Evolutionary conservation across 2,329 filamentous ascomycete genomes (phyloP).

Genomic region (Colletotrichum lupini): DNA sequence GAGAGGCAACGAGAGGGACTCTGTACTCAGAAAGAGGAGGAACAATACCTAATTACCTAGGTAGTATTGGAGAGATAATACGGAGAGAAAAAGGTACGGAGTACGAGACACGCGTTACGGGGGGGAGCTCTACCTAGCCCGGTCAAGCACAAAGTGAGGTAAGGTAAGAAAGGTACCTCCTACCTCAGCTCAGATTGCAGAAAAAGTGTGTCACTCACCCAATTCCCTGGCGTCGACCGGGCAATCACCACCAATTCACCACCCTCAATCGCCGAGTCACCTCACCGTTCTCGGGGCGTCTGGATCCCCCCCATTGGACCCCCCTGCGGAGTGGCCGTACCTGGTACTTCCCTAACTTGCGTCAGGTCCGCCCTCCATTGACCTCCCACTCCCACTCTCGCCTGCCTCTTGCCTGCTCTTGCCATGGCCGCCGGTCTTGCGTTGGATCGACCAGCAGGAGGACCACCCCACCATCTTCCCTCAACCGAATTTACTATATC

Average conservation of each 20-base stretch:
- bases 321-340: slow-evolving; percentile 25
- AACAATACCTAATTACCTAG: too few species aligned
- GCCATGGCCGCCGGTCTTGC: slow-evolving; percentile 9
- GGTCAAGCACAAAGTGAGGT: background rate
- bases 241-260: slow-evolving; percentile 16
- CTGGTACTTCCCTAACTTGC: slow-evolving; percentile 31
- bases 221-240: slow-evolving; percentile 26
- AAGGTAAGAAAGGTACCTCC: background rate
- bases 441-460: slow-evolving; percentile 16
- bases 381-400: background rate
- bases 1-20: slow-evolving; percentile 14
- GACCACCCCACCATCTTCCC: slow-evolving; percentile 43
- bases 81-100: background rate
- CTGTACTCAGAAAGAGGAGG: too few species aligned
- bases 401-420: background rate
- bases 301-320: background rate
- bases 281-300: background rate
- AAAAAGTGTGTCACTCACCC: slow-evolving; percentile 30
- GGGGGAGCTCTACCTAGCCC: slow-evolving; percentile 6
- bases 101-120: slow-evolving; percentile 23
- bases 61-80: background rate
- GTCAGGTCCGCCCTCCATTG: slow-evolving; percentile 5
- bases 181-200: background rate
- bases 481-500: slow-evolving; percentile 38
- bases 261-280: slow-evolving; percentile 15